Base-by-base conservation (phyloP, 1,284 basidiomycete species). In the Cutaneotrichosporon daszewskae region DNA sequence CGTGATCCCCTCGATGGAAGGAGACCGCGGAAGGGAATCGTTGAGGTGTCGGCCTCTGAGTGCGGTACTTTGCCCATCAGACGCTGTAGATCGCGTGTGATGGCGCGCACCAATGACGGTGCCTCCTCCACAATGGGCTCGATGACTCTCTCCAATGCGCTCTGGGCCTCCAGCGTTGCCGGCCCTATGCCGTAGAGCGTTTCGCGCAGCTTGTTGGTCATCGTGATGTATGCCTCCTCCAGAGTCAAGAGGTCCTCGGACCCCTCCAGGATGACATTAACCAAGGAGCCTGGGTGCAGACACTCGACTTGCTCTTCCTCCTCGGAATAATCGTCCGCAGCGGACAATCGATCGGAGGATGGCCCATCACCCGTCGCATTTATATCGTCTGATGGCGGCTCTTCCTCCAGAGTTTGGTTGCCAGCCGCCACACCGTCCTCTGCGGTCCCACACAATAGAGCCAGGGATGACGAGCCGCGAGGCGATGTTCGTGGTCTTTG, bases 161-260 rank as follows among this genome's bases (percentile, higher is more conserved):
- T 23, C 5, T 43, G 27, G n/a, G 26, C 24, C 2, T 34, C 29
- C 22, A 34, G 25, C 3, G 47, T 39, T 2, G 42, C 17, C 5
- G 46, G 51, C 4, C 50, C 50, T n/a, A 47, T 45, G 36, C 33
- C 24, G 33, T 48, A 53, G 37, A 60, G 42, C 4, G 44, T 49
- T 12, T 54, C 42, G 11, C 62, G 52, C 3, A 69, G 34, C 1
- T 58, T 53, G 4, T 48, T 23, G 0, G 51, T 53, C 12, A 69
- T 54, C 2, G 60, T 60, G 18, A 36, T 56, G 49, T 68, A 69
- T 7, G 67, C 64, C 51, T 69, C 67, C 45, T 69, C 67, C 24
- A 69, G 48, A 1, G 65, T 68, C 17, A 69, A 48, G 11, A 69
- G 64, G 40, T 69, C 62, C 37, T 65, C 64, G 3, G 65, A 54